These are phyloP conservation scores for Pyrus hybrid DNA, from an alignment of 331 rosid species.

Conservation along the genomic window DNA sequence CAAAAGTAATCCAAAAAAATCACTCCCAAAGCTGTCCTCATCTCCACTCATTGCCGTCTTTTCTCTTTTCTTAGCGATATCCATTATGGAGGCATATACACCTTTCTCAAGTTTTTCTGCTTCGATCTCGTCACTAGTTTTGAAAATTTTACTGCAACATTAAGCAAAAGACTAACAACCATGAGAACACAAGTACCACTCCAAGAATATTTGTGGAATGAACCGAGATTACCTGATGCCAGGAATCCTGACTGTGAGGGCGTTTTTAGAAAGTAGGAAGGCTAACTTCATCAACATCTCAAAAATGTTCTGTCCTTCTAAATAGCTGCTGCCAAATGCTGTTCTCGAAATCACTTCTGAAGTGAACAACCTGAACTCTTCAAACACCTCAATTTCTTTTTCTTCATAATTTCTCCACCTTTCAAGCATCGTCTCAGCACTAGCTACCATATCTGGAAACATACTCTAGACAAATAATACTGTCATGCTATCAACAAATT, in stretches of 20 bases:
- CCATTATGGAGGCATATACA: neutral
- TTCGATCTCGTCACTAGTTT: conserved; percentile 1
- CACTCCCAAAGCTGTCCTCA: neutral
- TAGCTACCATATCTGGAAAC: neutral
- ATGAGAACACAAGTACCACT: neutral
- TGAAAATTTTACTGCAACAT: neutral
- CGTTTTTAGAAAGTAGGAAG: neutral
- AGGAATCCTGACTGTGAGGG: neutral
- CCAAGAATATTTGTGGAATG: too few relatives aligned
- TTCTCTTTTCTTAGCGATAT: conserved; percentile 3
- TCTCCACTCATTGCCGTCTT: neutral
- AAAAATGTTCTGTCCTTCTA: too few relatives aligned
- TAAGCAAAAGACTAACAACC: neutral
- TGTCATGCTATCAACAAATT: neutral
- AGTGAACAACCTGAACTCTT: too few relatives aligned
- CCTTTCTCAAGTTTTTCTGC: conserved; percentile 1
- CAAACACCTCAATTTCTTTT: too few relatives aligned
- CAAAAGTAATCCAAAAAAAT: conserved; percentile 5
- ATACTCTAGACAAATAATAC: neutral
- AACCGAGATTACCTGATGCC: conserved; percentile 2
- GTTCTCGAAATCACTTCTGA: too few relatives aligned
- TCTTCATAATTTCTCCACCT: too few relatives aligned
- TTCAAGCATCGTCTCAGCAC: too few relatives aligned
- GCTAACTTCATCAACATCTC: too few relatives aligned
- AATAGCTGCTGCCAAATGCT: too few relatives aligned